Conservation (phyloP, 768 basidiomycete genomes). For the Suillus occidentalis region DNA sequence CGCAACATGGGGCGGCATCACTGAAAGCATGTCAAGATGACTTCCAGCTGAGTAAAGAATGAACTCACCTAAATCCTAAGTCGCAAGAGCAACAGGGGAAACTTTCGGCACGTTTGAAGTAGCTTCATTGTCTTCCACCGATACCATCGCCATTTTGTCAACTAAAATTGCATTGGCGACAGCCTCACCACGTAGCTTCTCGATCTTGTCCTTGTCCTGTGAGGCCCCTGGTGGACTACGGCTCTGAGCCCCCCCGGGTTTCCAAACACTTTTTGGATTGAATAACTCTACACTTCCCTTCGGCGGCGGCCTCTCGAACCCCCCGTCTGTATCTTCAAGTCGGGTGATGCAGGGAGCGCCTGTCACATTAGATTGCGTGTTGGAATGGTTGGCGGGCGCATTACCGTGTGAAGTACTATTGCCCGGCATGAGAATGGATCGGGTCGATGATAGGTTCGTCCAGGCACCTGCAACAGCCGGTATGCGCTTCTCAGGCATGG, state of each 20-base stretch:
- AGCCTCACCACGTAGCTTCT: constrained; percentile 35
- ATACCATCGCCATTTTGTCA: constrained; percentile 37
- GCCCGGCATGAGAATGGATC: constrained; percentile 50
- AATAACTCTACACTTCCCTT: constrained; percentile 43
- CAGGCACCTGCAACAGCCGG: constrained; percentile 67
- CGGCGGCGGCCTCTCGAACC: constrained; percentile 47
- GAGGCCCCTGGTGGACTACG: constrained; percentile 15
- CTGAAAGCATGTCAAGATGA: constrained; percentile 14
- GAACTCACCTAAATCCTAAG: constrained; percentile 24
- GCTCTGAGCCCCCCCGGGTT: constrained; percentile 12
- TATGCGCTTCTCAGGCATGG: constrained; percentile 49
- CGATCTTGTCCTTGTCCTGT: constrained; percentile 30
- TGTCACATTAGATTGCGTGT: constrained; percentile 18
- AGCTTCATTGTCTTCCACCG: constrained; percentile 32
- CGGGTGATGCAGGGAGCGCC: constrained; percentile 18
- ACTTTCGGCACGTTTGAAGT: constrained; percentile 17
- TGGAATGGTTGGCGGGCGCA: constrained; percentile 39
- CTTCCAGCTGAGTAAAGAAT: neutral
- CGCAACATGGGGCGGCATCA: constrained; percentile 8
- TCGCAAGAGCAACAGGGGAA: constrained; percentile 24
- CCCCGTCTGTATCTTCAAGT: constrained; percentile 46
- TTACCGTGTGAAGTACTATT: constrained; percentile 34
- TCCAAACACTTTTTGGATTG: constrained; percentile 36
- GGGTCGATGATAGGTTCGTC: constrained; percentile 55
- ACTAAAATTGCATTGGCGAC: constrained; percentile 37